A percentile compares a stretch with the other conserved stretches of the same genome.
Evolutionary conservation across 768 basidiomycete genomes (phyloP).

Genomic region (Termitomyces sp.): DNA sequence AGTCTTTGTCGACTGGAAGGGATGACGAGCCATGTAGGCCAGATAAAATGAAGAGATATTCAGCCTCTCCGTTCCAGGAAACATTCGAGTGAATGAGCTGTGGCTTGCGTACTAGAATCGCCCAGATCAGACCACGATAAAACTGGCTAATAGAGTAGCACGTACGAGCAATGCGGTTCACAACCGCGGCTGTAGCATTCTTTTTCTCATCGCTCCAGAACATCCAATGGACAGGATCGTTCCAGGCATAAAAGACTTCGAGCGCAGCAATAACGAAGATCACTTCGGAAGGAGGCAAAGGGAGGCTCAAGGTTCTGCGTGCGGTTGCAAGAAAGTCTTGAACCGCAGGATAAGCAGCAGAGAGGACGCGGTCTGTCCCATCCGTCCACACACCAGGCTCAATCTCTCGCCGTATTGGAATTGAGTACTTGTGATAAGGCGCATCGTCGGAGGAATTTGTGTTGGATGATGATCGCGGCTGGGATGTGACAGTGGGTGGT

Average conservation of each 20-base stretch:
- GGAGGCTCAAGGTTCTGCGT: slow-evolving; percentile 34
- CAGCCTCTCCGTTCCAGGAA: slow-evolving; percentile 40
- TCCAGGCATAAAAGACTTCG: slow-evolving; percentile 50
- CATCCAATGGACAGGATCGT: slow-evolving; percentile 58
- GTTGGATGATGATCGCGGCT: slow-evolving; percentile 11
- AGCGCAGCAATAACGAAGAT: slow-evolving; percentile 60
- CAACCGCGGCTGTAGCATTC: slow-evolving; percentile 43
- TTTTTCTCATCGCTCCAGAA: slow-evolving; percentile 57
- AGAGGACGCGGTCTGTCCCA: slow-evolving; percentile 36
- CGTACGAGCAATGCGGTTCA: slow-evolving; percentile 54
- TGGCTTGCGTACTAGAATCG: slow-evolving; percentile 33
- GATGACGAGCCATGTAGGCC: slow-evolving; percentile 30
- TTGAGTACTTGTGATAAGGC: slow-evolving; percentile 17
- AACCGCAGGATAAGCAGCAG: slow-evolving; percentile 46
- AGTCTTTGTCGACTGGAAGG: slow-evolving; percentile 26
- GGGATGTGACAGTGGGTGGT: slow-evolving; percentile 10
- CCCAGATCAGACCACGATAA: not conserved
- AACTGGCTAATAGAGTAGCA: slow-evolving; percentile 11
- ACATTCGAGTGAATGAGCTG: slow-evolving; percentile 36
- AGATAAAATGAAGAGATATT: slow-evolving; percentile 34
- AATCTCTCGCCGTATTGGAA: slow-evolving; percentile 26
- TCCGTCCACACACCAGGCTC: slow-evolving; percentile 37
- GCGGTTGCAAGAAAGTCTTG: slow-evolving; percentile 42
- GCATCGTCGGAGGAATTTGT: slow-evolving; percentile 13
- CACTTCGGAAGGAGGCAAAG: slow-evolving; percentile 36